Evolutionary conservation across 371 early-diverging fungal genomes (phyloP), one percentile per base, ranked within the genome.

Genomic region (Lichtheimia corymbifera): DNA sequence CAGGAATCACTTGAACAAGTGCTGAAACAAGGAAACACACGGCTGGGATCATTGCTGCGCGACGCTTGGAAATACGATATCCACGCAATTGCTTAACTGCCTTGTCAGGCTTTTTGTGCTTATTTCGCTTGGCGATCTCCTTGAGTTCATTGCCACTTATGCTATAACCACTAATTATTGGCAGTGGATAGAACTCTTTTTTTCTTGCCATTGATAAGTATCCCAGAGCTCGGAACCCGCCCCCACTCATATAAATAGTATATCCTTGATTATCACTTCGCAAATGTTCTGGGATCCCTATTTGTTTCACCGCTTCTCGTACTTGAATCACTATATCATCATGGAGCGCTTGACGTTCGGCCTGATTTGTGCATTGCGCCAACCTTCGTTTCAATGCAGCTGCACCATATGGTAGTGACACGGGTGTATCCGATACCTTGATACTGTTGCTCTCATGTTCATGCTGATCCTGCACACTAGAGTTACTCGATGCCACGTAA

Each of bases 381-480:
- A 82, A 45, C 58, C 73, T 53, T 40, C 67, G 68, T 12, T 81
- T 84, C 20, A 87, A 61, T 1, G 82, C 84, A 0, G 84, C 85
- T 4, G 86, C 83, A 24, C 88, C 88, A 59, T 83, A 87, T 0
- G 85, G 85, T 59, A 85, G 68, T n/a, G 85, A 84, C 25, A 83
- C 79, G n/a, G 88, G 85, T 24, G 77, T 51, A 2, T 66, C 50
- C 6, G 77, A 72, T 20, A 79, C 82, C 11, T 64, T 25, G 13
- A 83, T 76, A 9, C 56, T 52, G 1, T 59, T 67, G n/a, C 66
- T 65, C 2, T 55, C 40, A 14, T 66, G 55, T 1, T 13, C 30
- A 28, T 53, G 7, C 15, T 47, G 44, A 40, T 42, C 17, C 24
- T 42, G 15, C 9, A 2, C 11, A 11, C 35, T 11, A 35, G 35